Evolutionary conservation across 1,139 yeast genomes (phyloP).

Genomic region (Zygoascus meyerae): DNA sequence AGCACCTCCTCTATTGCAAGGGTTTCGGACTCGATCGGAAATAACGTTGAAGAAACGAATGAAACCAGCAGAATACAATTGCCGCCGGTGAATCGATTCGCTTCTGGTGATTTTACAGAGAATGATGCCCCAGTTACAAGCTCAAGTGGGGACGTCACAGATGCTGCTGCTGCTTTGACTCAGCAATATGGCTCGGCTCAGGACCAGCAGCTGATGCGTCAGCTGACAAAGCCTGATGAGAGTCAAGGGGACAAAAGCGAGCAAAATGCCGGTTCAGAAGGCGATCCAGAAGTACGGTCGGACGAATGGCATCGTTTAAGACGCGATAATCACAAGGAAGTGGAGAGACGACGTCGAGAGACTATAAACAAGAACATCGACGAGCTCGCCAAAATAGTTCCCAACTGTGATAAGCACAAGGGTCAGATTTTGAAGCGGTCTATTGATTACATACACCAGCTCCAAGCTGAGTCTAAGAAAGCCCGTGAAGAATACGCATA

Average conservation of each 20-base stretch:
- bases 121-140: not conserved
- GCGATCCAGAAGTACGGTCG: conserved; percentile 44
- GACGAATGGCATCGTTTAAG: conserved; percentile 87
- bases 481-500: conserved; percentile 84
- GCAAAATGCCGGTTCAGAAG: not conserved
- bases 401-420: conserved; percentile 86
- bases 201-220: conserved; percentile 8
- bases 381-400: conserved; percentile 74
- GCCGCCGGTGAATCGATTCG: not conserved
- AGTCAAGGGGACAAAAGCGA: conserved; percentile 1
- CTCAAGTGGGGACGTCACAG: not conserved
- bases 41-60: no score
- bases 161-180: conserved; percentile 1
- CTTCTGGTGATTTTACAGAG: not conserved
- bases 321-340: conserved; percentile 92
- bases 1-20: no score
- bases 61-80: no score
- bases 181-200: conserved; percentile 1
- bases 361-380: conserved; percentile 85
- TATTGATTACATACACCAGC: conserved; percentile 79
- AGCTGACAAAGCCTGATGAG: not conserved
- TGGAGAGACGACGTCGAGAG: conserved; percentile 93
- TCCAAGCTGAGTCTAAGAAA: conserved; percentile 66
- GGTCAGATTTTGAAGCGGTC: conserved; percentile 84
- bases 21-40: no score